Evolutionary conservation across 345 rosid genomes (phyloP).

Genomic region (Acer negundo): DNA sequence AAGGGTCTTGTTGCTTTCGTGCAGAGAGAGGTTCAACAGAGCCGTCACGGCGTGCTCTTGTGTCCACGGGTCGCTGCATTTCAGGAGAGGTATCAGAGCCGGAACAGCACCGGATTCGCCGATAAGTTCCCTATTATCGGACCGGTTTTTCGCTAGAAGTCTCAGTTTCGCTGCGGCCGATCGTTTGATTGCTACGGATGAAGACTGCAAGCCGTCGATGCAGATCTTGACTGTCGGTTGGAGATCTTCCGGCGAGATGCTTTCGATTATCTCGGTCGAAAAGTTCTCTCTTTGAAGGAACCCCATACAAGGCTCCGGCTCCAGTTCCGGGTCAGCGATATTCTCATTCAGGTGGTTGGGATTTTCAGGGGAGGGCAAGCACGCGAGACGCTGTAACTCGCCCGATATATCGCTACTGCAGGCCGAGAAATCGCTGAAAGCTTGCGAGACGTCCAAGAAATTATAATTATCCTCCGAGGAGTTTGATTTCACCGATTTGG

Average conservation of each 20-base stretch:
- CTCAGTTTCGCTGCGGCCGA: conserved; percentile 95
- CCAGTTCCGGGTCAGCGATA: conserved; percentile 39
- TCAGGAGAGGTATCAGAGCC: conserved; percentile 75
- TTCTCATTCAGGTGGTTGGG: background rate
- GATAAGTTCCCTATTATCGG: conserved; percentile 77
- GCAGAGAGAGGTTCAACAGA: conserved; percentile 76
- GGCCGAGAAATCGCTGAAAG: conserved; percentile 79
- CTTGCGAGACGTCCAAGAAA: conserved; percentile 75
- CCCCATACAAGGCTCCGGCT: conserved; percentile 76
- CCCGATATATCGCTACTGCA: conserved; percentile 96
- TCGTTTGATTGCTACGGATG: conserved; percentile 74
- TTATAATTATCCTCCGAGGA: conserved; percentile 37
- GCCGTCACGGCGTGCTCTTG: conserved; percentile 98
- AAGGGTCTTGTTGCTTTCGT: conserved; percentile 60
- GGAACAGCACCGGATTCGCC: conserved; percentile 97
- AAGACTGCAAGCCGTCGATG: conserved; percentile 69
- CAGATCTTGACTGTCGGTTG: conserved; percentile 95
- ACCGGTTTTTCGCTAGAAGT: conserved; percentile 81
- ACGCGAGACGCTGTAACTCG: conserved; percentile 86
- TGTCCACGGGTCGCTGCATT: conserved; percentile 83
- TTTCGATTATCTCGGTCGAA: conserved; percentile 90
- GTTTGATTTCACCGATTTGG: conserved; percentile 40
- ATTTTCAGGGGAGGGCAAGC: conserved; percentile 54
- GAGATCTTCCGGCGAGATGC: conserved; percentile 96
- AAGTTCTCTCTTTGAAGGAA: conserved; percentile 80